Percentiles rank a stretch among this genome's conserved stretches.
Conservation (phyloP, 805 yeast genomes). For the Tetrapisispora taiwanensis region DNA sequence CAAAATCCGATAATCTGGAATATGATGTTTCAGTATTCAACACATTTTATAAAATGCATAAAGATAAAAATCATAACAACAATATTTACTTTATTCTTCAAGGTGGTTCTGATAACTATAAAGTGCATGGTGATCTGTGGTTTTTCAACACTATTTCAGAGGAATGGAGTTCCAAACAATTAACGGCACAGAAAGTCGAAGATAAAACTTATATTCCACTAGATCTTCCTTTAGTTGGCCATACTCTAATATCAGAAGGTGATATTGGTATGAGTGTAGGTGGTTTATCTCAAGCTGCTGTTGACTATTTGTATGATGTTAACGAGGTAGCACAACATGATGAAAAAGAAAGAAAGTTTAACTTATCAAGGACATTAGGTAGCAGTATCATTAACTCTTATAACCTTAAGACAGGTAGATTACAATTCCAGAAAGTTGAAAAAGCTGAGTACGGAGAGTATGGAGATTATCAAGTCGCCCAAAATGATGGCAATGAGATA, state of each 20-base stretch:
- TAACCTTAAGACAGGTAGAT: conserved; percentile 12
- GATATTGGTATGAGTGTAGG: conserved; percentile 20
- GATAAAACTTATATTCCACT: conserved; percentile 6
- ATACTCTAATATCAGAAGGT: conserved; percentile 17
- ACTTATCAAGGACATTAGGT: conserved; percentile 6
- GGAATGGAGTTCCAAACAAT: conserved; percentile 29
- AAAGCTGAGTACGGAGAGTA: not conserved
- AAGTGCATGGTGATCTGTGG: conserved; percentile 42
- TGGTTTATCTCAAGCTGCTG: conserved; percentile 24
- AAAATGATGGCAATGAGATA: not conserved
- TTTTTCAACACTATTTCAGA: conserved; percentile 37
- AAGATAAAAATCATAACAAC: not conserved
- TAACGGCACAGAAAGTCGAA: conserved; percentile 6
- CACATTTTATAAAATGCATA: not conserved
- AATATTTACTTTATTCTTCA: conserved; percentile 24
- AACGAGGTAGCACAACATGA: not conserved
- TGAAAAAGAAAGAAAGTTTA: not conserved
- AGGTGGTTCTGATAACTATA: conserved; percentile 31
- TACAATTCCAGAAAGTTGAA: conserved; percentile 7
- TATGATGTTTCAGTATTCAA: not conserved
- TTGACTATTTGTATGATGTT: conserved; percentile 10
- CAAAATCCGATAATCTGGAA: not conserved
- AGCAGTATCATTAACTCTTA: conserved; percentile 10
- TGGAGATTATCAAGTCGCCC: not conserved
- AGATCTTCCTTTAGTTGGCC: conserved; percentile 21